Percentiles rank a stretch among this genome's conserved stretches.
These are phyloP conservation scores for Puya raimondii DNA, from an alignment of 176 grass and related monocot species.

Conservation along the genomic window DNA sequence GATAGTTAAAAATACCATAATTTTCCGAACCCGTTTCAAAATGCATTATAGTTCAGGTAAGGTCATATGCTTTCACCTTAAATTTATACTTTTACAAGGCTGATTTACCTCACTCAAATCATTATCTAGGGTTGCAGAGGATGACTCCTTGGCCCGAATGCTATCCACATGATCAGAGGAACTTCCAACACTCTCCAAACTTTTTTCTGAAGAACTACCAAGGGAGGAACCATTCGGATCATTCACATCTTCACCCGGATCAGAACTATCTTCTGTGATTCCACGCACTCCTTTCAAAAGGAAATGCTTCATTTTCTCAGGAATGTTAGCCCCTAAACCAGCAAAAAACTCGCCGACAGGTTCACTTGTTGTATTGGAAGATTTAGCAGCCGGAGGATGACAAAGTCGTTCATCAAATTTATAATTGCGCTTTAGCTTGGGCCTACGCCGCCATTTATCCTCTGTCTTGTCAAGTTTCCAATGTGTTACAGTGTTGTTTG, in stretches of 20 bases:
- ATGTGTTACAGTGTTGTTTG: conserved; percentile 55
- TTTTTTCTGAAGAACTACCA: conserved; percentile 29
- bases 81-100: no score
- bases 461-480: conserved; percentile 98
- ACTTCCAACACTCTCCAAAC: conserved; percentile 32
- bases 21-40: no score
- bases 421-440: conserved; percentile 92
- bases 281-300: conserved; percentile 74
- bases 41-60: no score
- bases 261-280: conserved; percentile 68
- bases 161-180: conserved; percentile 42
- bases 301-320: conserved; percentile 83
- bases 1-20: no score
- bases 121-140: conserved; percentile 34
- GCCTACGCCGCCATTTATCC: conserved; percentile 79
- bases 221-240: conserved; percentile 31
- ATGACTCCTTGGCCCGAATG: conserved; percentile 61
- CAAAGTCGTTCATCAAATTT: conserved; percentile 84
- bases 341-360: conserved; percentile 26
- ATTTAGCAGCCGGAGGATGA: conserved; percentile 49
- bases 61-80: no score
- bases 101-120: conserved; percentile 45
- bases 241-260: conserved; percentile 47
- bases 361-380: conserved; percentile 26
- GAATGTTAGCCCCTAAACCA: conserved; percentile 38